Evolutionary conservation across 768 basidiomycete genomes (phyloP).

Genomic region (Cytidiella melzeri): DNA sequence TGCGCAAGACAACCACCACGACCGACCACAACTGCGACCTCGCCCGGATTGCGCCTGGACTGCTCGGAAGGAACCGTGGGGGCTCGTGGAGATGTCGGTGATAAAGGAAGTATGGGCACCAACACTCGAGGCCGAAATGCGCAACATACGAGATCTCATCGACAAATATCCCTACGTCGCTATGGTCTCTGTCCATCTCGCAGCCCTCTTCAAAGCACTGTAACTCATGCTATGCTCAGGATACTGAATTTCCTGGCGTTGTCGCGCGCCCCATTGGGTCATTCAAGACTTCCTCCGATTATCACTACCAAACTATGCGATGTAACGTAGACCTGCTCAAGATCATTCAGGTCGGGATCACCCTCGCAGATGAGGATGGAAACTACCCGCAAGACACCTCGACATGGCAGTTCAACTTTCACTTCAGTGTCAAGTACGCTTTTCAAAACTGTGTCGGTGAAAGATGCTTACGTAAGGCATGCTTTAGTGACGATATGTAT

Average conservation of each 20-base stretch:
- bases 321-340: slow-evolving; percentile 98
- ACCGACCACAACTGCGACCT: background rate
- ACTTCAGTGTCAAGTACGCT: slow-evolving; percentile 79
- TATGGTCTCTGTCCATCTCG: slow-evolving; percentile 55
- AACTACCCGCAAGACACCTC: slow-evolving; percentile 84
- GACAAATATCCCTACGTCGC: slow-evolving; percentile 92
- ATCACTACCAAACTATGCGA: slow-evolving; percentile 99
- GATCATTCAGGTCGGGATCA: slow-evolving; percentile 96
- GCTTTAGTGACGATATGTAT: slow-evolving; percentile 89
- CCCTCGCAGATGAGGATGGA: slow-evolving; percentile 90
- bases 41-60: background rate
- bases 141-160: slow-evolving; percentile 76
- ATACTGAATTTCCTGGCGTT: slow-evolving; percentile 98
- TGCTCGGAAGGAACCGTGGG: background rate
- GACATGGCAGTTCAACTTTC: slow-evolving; percentile 99
- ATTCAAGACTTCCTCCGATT: slow-evolving; percentile 96
- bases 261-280: slow-evolving; percentile 95
- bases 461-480: slow-evolving; percentile 15
- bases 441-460: background rate
- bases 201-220: slow-evolving; percentile 4
- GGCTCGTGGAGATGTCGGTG: slow-evolving; percentile 47
- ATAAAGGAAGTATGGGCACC: slow-evolving; percentile 95
- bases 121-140: slow-evolving; percentile 92
- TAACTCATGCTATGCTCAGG: slow-evolving; percentile 43
- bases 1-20: slow-evolving; percentile 4